Evolutionary conservation across 2,329 filamentous ascomycete species (phyloP), one percentile per base, ranked within the genome.

Genomic region (Botrytis porri): DNA sequence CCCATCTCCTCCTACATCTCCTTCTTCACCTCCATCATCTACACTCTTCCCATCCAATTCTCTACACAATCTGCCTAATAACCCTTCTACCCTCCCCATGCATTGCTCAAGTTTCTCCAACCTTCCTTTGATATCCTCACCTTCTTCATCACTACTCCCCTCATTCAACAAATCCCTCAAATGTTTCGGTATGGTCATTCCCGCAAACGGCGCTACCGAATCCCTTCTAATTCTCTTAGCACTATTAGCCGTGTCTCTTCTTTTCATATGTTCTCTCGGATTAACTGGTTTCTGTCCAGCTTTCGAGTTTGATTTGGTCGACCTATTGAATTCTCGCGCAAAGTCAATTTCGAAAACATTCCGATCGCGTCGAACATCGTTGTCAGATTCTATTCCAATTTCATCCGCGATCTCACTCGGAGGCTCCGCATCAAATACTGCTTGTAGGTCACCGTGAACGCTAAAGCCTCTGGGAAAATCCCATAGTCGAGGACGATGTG

Each of bases 381-480:
- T 70, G 22, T 60, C 67, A 3, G 29, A 75, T 25, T 76, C 77
- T 16, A 72, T 63, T 22, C 71, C 64, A 41, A 79, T 78, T 70
- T 79, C 70, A 41, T 76, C 73, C 43, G 79, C 76, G 6, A 80
- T 72, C 20, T 74, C 70, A 25, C 74, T 61, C 4, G 80, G 77
- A 20, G 79, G 80, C 43, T 79, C 80, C 0, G 70, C 64, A 39
- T 81, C 80, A 74, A 81, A 81, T 0, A 81, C 79, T 4, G 79
- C 78, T 70, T 79, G 76, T 45, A 81, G 78, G 63, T 80, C 80
- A 20, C 77, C 79, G 48, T 81, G 78, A 16, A 78, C 77, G 22
- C 75, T 77, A 59, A 81, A 80, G 16, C 76, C 76, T 9, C 78
- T 72, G 18, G 76, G 76, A 67, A 80, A 75, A 59, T 77, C 74